Evolutionary conservation across 768 basidiomycete genomes (phyloP), one percentile per base, ranked within the genome.

Genomic region (Mycena vitilis): DNA sequence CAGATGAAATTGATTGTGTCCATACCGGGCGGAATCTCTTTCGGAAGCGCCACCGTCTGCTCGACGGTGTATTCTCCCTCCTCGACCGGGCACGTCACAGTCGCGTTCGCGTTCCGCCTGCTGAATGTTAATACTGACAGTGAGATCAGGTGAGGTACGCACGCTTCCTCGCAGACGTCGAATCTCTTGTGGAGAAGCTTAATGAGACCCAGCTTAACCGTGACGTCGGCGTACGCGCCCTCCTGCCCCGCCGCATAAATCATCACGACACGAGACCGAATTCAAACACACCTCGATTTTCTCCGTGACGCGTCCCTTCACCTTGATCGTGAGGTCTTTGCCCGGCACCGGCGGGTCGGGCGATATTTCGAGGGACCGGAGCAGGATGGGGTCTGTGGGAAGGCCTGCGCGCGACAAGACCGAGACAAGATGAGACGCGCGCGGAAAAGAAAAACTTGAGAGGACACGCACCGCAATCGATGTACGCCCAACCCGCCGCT

Each of bases 291-390:
- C 96, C 83, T 92, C 84, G 68, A 99, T 88, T 8, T 71, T 76
- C 63, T 88, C 76, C 12, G 75, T 68, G 4, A 89, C 92, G 1
- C 71, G 76, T 6, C 90, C 96, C 6, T 81, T 81, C 20, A 92
- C 97, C 8, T 80, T 90, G 71, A 99, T 90, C 20, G 95, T 97
- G 73, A 99, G 79, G 72, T 95, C 85, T 75, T 94, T 73, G 5
- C 97, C 97, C 6, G 96, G 94, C 74, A 87, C 78, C 2, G 97
- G 97, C 37, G 98, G 98, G 75, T 98, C 95, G 0, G 98, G 97
- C 18, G 81, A 85, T 40, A 98, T 83, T 2, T 75, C 63, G 65
- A 98, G 89, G n/a, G 87, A 90, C 23, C 91, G 72, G 60, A 98
- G 81, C 70, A 90, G 85, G 67, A 94, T 76, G 9, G 80, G 68